phyloP scores from a whole-genome alignment of 345 rosid species.

The Pistacia integerrima region DNA sequence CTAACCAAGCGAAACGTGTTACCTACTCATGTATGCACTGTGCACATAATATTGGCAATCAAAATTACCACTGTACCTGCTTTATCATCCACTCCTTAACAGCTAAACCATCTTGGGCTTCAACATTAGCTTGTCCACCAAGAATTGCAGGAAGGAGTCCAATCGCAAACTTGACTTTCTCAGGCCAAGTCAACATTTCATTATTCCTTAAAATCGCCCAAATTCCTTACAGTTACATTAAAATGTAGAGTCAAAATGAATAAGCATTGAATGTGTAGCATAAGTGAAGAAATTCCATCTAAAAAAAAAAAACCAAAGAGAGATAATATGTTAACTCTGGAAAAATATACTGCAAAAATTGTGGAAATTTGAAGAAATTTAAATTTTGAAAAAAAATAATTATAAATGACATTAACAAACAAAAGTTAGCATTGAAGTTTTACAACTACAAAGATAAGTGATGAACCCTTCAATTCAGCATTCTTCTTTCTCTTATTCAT shows the following conservation, averaged over 20 bases:
- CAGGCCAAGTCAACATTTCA: slow-evolving; percentile 97
- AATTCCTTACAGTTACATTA: slow-evolving; percentile 55
- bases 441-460: too few species aligned
- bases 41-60: background rate
- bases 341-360: too few species aligned
- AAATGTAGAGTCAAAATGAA: background rate
- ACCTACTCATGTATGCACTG: background rate
- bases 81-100: slow-evolving; percentile 91
- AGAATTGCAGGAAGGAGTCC: slow-evolving; percentile 94
- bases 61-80: slow-evolving; percentile 49
- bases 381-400: too few species aligned
- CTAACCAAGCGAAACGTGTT: background rate
- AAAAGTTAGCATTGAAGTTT: too few species aligned
- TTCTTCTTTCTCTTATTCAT: too few species aligned
- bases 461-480: too few species aligned
- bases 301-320: slow-evolving; percentile 2
- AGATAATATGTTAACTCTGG: background rate
- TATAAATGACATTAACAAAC: too few species aligned
- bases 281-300: slow-evolving; percentile 2
- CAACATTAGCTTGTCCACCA: slow-evolving; percentile 92
- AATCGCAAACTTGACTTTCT: slow-evolving; percentile 92
- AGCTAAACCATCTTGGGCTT: slow-evolving; percentile 87
- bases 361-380: too few species aligned
- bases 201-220: slow-evolving; percentile 90
- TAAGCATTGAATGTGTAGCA: background rate